These are phyloP conservation scores for Rhodotorula glutinis DNA, from an alignment of 1,284 basidiomycete species.

Conservation along the genomic window DNA sequence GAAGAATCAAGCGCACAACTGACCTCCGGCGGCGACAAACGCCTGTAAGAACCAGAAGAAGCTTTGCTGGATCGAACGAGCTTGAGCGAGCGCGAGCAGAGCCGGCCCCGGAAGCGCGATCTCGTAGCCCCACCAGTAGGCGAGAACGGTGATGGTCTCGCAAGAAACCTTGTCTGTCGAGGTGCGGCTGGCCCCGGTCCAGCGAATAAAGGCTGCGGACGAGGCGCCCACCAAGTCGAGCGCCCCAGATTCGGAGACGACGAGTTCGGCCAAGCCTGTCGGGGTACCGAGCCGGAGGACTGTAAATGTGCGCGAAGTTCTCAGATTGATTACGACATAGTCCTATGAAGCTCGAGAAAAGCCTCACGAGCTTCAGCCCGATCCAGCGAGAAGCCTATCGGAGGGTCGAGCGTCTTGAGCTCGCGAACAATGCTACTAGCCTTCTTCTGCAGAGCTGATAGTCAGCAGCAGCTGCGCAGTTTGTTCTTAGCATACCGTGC, in stretches of 20 bases:
- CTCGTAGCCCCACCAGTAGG: slow-evolving; percentile 45
- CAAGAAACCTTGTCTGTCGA: slow-evolving; percentile 8
- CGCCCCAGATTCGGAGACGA: slow-evolving; percentile 23
- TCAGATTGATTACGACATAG: too few species aligned
- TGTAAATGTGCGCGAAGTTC: too few species aligned
- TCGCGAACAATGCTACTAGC: slow-evolving; percentile 30
- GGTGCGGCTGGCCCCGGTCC: neutral
- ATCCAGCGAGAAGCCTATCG: too few species aligned
- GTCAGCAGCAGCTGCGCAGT: neutral
- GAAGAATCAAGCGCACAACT: neutral
- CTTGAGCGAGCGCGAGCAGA: slow-evolving; percentile 22
- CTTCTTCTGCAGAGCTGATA: slow-evolving; percentile 5
- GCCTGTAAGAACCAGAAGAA: slow-evolving; percentile 41
- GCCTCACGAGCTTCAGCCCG: too few species aligned
- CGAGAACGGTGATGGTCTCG: slow-evolving; percentile 27
- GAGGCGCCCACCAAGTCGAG: slow-evolving; percentile 30
- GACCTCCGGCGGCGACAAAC: slow-evolving; percentile 34
- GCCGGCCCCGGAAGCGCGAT: slow-evolving; percentile 37
- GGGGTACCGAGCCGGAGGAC: too few species aligned
- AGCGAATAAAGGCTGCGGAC: neutral
- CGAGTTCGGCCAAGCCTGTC: slow-evolving; percentile 9
- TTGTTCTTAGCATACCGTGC: too few species aligned
- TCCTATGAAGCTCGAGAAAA: too few species aligned
- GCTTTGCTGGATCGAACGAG: slow-evolving; percentile 30
- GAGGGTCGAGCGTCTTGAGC: slow-evolving; percentile 14